These are phyloP conservation scores for Gracilariopsis chorda DNA, from an alignment of 23 red algal species.

Conservation along the genomic window DNA sequence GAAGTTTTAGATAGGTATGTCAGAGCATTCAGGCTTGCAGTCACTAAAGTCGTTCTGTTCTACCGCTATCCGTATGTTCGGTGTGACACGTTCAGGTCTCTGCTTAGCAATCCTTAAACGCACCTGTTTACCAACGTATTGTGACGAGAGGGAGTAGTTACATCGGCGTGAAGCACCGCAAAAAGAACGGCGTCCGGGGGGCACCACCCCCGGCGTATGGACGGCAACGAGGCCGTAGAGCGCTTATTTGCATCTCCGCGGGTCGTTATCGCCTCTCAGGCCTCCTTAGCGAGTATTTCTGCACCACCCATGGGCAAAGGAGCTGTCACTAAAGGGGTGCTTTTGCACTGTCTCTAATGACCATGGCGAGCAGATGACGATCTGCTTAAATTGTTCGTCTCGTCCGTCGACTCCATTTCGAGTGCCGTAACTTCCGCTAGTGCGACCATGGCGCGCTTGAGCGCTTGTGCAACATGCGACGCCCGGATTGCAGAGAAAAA, in stretches of 20 bases:
- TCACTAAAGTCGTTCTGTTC: conserved; percentile 1
- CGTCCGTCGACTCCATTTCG: not conserved
- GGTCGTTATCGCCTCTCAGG: not conserved
- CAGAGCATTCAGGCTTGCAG: not conserved
- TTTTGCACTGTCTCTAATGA: not conserved
- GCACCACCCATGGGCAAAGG: not conserved
- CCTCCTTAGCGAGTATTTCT: not conserved
- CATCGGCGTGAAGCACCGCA: no score
- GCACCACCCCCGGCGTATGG: no score
- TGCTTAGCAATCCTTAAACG: not conserved
- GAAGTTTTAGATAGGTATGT: conserved; percentile 1
- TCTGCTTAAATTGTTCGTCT: no score
- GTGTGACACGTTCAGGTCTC: not conserved
- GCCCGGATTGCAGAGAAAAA: not conserved
- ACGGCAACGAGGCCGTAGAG: not conserved
- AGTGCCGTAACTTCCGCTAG: not conserved
- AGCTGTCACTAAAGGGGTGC: not conserved
- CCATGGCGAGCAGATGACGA: not conserved
- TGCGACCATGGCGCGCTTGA: not conserved
- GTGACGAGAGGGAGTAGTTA: not conserved
- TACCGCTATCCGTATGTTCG: no score
- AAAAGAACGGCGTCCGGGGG: no score
- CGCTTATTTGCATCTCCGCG: not conserved
- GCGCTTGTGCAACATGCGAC: not conserved
- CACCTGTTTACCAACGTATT: not conserved